Base-by-base conservation (phyloP, 164 flowering plant species). In the Hamamelis virginiana region DNA sequence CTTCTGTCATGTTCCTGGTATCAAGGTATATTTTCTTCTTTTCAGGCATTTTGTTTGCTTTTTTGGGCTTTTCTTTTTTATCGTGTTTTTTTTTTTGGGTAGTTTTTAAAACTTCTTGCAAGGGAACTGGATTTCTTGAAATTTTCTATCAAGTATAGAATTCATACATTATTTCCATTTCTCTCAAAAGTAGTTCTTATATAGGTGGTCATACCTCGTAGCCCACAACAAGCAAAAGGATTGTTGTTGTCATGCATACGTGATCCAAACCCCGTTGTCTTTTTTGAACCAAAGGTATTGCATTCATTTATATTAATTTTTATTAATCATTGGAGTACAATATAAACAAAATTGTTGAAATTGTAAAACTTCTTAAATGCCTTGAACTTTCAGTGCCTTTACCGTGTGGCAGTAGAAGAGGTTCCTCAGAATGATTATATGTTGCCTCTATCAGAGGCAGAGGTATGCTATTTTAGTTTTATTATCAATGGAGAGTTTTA, bases 1-100 rank as follows among this genome's bases (percentile, higher is more conserved):
- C 83, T 95, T 95, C 78, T 95, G 98, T 74, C 99, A 95, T 78
- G 95, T 92, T 76, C 99, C 97, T 64, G 99, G 99, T 61, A 76
- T 95, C 74, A 95, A 95, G 84, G 99, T 92, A 69, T 47, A 28
- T 59, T 56, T 61, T 66, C 68, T 47, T 59, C 55, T 61, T 60
- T 22, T 12, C 28, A n/a, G 4, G 16, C 12, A 38, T 21, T 26
- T 45, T 13, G 46, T 44, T 5, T 73, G 19, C 26, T 28, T 51
- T 45, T 16, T 69, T 57, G 16, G 3, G 62, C 56, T 41, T 23
- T 51, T 64, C 43, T 27, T 16, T 15, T 47, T 45, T 47, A 11
- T 21, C 16, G 16, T 41, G 15, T 18, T 12, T 2, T 33, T 33
- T 33, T 6, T 6, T 6, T 33, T 33, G 2, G 41, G 2, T 53